Evolutionary conservation across 352 stramenopile species (phyloP), one percentile per base, ranked within the genome.

Genomic region (Phytophthora pini): DNA sequence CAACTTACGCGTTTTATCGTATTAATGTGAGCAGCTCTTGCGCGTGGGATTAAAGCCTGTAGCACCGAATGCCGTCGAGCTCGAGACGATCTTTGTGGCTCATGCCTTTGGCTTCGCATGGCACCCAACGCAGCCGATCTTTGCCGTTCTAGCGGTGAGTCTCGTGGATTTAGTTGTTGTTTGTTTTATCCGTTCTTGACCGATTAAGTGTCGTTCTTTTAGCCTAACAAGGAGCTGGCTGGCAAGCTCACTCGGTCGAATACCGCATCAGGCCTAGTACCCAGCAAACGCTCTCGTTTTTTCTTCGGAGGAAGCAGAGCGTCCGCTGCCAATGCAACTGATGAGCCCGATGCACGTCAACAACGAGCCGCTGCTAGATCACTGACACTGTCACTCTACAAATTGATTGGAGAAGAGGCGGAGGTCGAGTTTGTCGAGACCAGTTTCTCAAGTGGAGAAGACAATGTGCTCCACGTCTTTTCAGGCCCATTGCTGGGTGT

Each of bases 1-100:
- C 31, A 36, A 15, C n/a, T 53, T 3, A 39, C 22, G 29, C n/a
- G 27, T 38, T 32, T 45, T 49, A 9, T 24, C 61, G 31, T 65
- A 24, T 29, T 24, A 10, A 13, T 46, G 40, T 1, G 34, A 9
- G 8, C 22, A 91, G 84, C 77, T 93, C 27, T 61, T 93, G 1
- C 80, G 89, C 51, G 76, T 93, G 59, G 82, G 88, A 39, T 79
- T 79, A n/a, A 82, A 90, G 45, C 65, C 88, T 29, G 71, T 79
- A 2, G 84, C 85, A 47, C 82, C 89, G 41, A 91, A 91, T 43
- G 77, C 74, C 32, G 76, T 93, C 55, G 71, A 74, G 22, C 75
- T 93, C 68, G 71, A 82, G 36, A 72, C 65, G 0, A 68, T 90
- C 24, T 90, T 89, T 44, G 79, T 77, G 0, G 77, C 80, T 7